Percentiles rank a stretch among this genome's conserved stretches.
These are phyloP conservation scores for Bruguiera sexangula DNA, from an alignment of 345 rosid species.

Conservation along the genomic window DNA sequence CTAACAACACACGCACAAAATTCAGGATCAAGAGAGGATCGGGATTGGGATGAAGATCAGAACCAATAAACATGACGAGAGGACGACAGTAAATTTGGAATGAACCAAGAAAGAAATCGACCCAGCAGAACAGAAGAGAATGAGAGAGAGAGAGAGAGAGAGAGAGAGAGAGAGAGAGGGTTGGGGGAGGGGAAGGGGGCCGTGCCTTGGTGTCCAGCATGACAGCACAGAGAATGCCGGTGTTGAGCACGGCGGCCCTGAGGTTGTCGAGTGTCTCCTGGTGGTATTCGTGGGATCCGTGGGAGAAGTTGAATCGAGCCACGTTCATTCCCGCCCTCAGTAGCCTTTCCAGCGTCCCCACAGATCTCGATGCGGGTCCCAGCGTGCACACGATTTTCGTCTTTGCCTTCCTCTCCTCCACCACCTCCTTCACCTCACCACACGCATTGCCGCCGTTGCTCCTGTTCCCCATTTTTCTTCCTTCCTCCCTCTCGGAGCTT, in stretches of 20 bases:
- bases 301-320: slow-evolving; percentile 69
- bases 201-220: slow-evolving; percentile 91
- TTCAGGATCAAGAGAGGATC: no score
- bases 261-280: slow-evolving; percentile 93
- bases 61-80: no score
- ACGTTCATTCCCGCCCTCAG: slow-evolving; percentile 69
- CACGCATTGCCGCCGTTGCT: background rate
- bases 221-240: slow-evolving; percentile 91
- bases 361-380: slow-evolving; percentile 83
- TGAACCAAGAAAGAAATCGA: background rate
- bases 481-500: no score
- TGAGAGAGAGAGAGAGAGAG: background rate
- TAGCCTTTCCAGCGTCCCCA: slow-evolving; percentile 75
- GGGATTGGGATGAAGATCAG: no score
- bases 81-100: background rate
- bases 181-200: no score
- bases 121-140: background rate
- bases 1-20: no score
- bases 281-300: slow-evolving; percentile 89
- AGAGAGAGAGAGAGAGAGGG: background rate
- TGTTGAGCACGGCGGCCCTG: slow-evolving; percentile 69
- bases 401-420: slow-evolving; percentile 54
- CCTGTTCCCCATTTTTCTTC: no score
- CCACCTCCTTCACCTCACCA: background rate
- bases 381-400: slow-evolving; percentile 92